phyloP scores from a whole-genome alignment of 148 eudicot species.

The Chenopodium berlandieri region DNA sequence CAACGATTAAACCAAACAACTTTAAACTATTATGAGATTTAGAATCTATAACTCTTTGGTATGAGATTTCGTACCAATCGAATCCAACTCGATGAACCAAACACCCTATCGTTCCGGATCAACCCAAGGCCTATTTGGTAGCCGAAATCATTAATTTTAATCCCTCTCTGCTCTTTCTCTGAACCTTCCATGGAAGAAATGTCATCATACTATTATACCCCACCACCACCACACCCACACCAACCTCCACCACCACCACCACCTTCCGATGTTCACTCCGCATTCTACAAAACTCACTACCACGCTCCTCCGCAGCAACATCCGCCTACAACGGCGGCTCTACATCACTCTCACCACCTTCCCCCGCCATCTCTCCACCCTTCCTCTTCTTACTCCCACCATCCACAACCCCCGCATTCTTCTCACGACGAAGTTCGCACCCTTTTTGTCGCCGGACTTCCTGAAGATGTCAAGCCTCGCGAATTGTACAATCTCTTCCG shows the following conservation, averaged over 20 bases:
- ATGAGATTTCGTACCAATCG: no score
- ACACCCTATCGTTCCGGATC: no score
- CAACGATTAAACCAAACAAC: no score
- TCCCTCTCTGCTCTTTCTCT: no score
- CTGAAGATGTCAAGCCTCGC: conserved; percentile 69
- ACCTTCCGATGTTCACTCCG: conserved; percentile 30
- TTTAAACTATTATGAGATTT: no score
- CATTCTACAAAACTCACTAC: conserved; percentile 34
- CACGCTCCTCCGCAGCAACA: conserved; percentile 32
- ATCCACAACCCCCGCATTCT: conserved; percentile 22
- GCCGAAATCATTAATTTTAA: no score
- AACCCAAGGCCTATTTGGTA: no score
- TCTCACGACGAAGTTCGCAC: conserved; percentile 63
- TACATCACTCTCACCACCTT: conserved; percentile 30
- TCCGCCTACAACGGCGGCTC: conserved; percentile 22
- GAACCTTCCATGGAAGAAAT: conserved; percentile 40
- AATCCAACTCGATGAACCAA: no score
- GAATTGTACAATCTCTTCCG: conserved; percentile 84
- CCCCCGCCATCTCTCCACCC: conserved; percentile 17
- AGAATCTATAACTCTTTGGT: no score
- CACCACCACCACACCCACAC: conserved; percentile 25
- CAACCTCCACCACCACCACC: conserved; percentile 38
- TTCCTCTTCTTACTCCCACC: conserved; percentile 21
- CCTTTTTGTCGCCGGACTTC: conserved; percentile 81
- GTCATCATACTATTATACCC: conserved; percentile 39